Conservation (phyloP, 768 basidiomycete species). For the Lactarius tabidus region DNA sequence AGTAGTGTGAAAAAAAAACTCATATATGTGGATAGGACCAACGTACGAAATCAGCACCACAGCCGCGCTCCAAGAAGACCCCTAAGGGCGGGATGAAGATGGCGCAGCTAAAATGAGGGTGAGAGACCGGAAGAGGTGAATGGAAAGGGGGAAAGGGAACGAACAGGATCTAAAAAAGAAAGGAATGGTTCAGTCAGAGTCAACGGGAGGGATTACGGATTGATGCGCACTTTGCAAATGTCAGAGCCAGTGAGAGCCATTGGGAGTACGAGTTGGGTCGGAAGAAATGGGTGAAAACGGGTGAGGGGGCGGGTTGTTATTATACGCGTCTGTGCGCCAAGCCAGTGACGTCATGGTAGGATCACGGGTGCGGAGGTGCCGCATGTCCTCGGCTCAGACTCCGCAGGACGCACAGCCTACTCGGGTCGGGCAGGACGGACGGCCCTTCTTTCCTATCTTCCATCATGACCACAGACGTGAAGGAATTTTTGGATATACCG, state of each 20-base stretch:
- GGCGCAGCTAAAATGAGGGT: conserved; percentile 45
- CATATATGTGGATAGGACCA: neutral
- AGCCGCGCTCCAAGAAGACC: conserved; percentile 87
- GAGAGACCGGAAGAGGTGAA: neutral
- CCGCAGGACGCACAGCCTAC: no score
- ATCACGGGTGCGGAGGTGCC: neutral
- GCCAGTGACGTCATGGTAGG: conserved; percentile 10
- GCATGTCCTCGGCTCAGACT: neutral
- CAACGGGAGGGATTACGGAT: neutral
- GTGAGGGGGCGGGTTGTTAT: neutral
- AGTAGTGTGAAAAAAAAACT: neutral
- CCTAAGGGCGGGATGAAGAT: conserved; percentile 78
- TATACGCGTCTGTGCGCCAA: neutral
- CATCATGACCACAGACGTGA: neutral
- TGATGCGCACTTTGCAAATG: conserved; percentile 63
- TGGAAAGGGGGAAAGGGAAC: neutral
- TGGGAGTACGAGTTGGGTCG: conserved; percentile 23
- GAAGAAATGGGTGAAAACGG: conserved; percentile 17
- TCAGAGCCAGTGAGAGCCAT: conserved; percentile 75
- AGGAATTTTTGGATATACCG: conserved; percentile 29
- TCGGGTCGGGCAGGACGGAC: neutral
- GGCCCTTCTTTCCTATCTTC: neutral
- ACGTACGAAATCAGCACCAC: conserved; percentile 68
- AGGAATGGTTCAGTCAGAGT: neutral
- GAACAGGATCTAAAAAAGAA: conserved; percentile 42